Evolutionary conservation across 108 stramenopile genomes (phyloP).

Genomic region (Cyclostephanos tholiformis): DNA sequence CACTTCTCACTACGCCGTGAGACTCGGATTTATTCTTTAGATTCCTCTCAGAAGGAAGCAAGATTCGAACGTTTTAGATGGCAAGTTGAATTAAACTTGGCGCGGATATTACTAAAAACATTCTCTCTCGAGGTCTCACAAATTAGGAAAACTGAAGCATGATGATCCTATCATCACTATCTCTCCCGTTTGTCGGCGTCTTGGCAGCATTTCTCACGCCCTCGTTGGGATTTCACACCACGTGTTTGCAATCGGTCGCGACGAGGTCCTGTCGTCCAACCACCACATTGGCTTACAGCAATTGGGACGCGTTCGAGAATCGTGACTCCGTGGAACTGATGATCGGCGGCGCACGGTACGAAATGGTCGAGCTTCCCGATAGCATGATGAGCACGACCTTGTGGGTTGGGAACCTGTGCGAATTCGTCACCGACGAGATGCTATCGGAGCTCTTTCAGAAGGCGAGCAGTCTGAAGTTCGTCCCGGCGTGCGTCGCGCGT

Average conservation of each 20-base stretch:
- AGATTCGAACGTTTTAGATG: too few species aligned
- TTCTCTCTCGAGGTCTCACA: too few species aligned
- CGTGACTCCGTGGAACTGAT: slow-evolving; percentile 67
- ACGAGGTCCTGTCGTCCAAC: not conserved
- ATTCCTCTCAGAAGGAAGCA: too few species aligned
- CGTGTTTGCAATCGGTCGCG: not conserved
- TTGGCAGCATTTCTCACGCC: slow-evolving; percentile 13
- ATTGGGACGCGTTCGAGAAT: slow-evolving; percentile 52
- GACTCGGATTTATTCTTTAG: too few species aligned
- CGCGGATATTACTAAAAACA: too few species aligned
- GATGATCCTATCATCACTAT: slow-evolving; percentile 9
- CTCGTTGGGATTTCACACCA: slow-evolving; percentile 31
- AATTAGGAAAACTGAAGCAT: not conserved
- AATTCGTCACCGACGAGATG: slow-evolving; percentile 79
- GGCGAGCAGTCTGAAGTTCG: slow-evolving; percentile 57
- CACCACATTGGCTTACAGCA: slow-evolving; percentile 30
- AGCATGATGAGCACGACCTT: slow-evolving; percentile 78
- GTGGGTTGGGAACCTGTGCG: slow-evolving; percentile 80
- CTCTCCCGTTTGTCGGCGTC: slow-evolving; percentile 5
- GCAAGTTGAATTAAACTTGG: too few species aligned
- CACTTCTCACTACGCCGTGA: too few species aligned
- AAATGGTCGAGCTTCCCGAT: slow-evolving; percentile 82
- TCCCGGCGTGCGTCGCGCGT: slow-evolving; percentile 81
- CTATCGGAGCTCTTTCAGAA: slow-evolving; percentile 67
- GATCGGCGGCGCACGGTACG: slow-evolving; percentile 73